phyloP scores from a whole-genome alignment of 2,329 filamentous ascomycete genomes.

The Clarireedia monteithiana region DNA sequence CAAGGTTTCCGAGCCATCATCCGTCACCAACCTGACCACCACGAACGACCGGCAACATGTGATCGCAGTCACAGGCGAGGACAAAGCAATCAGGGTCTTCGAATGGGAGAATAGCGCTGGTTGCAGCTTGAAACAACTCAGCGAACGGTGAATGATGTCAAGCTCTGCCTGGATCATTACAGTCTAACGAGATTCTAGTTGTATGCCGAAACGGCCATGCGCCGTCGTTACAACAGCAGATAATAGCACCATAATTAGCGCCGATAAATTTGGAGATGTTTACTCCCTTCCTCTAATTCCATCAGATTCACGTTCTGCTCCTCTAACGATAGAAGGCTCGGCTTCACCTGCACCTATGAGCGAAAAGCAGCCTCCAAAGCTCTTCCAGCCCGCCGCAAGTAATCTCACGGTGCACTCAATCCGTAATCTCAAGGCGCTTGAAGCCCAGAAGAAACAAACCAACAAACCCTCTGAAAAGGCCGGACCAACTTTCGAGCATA shows the following conservation, averaged over 20 bases:
- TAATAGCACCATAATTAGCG: slow-evolving; percentile 65
- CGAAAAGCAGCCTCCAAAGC: slow-evolving; percentile 21
- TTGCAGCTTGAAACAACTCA: slow-evolving; percentile 51
- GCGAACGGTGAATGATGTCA: slow-evolving; percentile 52
- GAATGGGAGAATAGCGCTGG: slow-evolving; percentile 49
- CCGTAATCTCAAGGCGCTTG: slow-evolving; percentile 52
- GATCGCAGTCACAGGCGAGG: slow-evolving; percentile 76
- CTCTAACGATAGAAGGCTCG: slow-evolving; percentile 13
- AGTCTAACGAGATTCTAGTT: slow-evolving; percentile 31
- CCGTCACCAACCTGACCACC: slow-evolving; percentile 60
- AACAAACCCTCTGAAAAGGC: slow-evolving; percentile 23
- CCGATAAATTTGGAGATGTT: slow-evolving; percentile 96
- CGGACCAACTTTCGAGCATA: slow-evolving; percentile 57
- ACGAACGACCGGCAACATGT: slow-evolving; percentile 60
- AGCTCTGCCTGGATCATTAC: neutral
- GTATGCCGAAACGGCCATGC: slow-evolving; percentile 85
- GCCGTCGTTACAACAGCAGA: slow-evolving; percentile 64
- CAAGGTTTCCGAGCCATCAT: slow-evolving; percentile 44
- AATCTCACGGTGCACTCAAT: slow-evolving; percentile 55
- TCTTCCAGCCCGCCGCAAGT: slow-evolving; percentile 45
- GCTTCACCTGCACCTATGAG: neutral
- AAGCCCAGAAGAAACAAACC: slow-evolving; percentile 47
- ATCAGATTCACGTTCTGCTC: slow-evolving; percentile 6
- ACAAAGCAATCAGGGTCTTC: slow-evolving; percentile 86
- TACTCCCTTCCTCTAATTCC: slow-evolving; percentile 72